Evolutionary conservation across 2,329 filamentous ascomycete species (phyloP), one percentile per base, ranked within the genome.

Genomic region (Fusarium sp.): DNA sequence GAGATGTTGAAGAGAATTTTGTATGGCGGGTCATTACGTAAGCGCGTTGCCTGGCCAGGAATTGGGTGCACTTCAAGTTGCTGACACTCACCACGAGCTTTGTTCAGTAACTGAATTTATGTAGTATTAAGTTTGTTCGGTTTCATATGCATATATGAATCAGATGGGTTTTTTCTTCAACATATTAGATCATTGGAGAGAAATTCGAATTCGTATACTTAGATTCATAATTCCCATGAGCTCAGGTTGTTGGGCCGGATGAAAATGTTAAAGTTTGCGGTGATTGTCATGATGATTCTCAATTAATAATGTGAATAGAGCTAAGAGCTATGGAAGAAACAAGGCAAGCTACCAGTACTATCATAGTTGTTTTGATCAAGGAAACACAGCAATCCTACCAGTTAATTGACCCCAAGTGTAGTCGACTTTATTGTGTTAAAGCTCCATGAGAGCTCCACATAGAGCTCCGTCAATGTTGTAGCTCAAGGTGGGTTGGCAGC

Each of bases 1-100:
- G 53, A 65, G 25, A 56, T 58, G 59, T 44, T 18, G 36, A 40
- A 70, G 44, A 69, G 65, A 69, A 55, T 69, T 70, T 64, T 66
- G 57, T 57, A 42, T 58, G 18, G 61, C 34, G 49, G 44, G 57
- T 14, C 27, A 14, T 71, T 70, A 70, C 61, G 65, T 70, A 70
- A 70, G 58, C 68, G 61, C 68, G 64, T 59, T 70, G 54, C 57
- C 61, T 46, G 53, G 58, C 33, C 57, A 69, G 18, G 11, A 53
- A 27, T 8, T 20, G 11, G 6, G 9, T 18, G 18, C 6, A 8
- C 16, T 31, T 18, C 7, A 51, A 18, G 25, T 9, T 51, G 16
- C 11, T 31, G 16, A 20, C 11, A n/a, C 14, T 16, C 11, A 51
- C 20, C 44, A 49, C 44, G 9, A 49, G 20, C 18, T 42, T 20